These are phyloP conservation scores for Tilletiaria anomala DNA, from an alignment of 1,284 basidiomycete species.

Conservation along the genomic window DNA sequence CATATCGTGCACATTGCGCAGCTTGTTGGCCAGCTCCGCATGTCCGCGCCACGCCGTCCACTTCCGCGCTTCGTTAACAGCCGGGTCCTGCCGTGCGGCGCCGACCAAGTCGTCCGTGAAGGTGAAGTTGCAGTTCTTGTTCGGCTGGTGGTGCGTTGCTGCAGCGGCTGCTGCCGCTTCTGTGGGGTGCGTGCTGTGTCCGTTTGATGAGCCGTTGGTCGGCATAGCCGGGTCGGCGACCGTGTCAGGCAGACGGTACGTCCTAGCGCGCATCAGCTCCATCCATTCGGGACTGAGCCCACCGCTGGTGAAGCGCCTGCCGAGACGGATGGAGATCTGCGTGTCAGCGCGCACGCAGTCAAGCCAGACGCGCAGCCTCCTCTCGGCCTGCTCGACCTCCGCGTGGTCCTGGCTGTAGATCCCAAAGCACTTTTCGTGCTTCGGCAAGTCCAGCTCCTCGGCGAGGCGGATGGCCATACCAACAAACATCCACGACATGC, in stretches of 20 bases:
- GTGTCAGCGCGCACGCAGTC: slow-evolving; percentile 21
- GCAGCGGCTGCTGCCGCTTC: too few relatives aligned
- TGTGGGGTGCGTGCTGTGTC: too few relatives aligned
- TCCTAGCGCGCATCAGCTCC: slow-evolving; percentile 16
- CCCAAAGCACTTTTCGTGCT: slow-evolving; percentile 5
- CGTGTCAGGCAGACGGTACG: slow-evolving; percentile 5
- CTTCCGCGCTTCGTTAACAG: not conserved
- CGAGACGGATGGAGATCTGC: slow-evolving; percentile 18
- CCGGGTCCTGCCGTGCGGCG: not conserved
- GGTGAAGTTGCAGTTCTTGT: slow-evolving; percentile 7
- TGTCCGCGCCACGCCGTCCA: slow-evolving; percentile 19
- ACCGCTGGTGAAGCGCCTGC: slow-evolving; percentile 17
- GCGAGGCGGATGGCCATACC: slow-evolving; percentile 18
- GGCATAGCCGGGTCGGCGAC: too few relatives aligned
- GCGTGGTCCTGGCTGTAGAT: not conserved
- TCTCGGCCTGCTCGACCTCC: slow-evolving; percentile 13
- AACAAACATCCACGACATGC: slow-evolving; percentile 20
- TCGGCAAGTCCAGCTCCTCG: slow-evolving; percentile 15
- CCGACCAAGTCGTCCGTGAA: slow-evolving; percentile 8
- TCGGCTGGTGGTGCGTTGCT: slow-evolving; percentile 3
- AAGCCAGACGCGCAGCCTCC: slow-evolving; percentile 21
- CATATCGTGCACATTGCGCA: slow-evolving; percentile 18
- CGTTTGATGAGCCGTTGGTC: too few relatives aligned
- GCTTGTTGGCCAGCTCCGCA: slow-evolving; percentile 14
- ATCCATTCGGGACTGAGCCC: slow-evolving; percentile 17